phyloP scores from a whole-genome alignment of 2,329 filamentous ascomycete genomes.

The Rhytidhysteron rufulum region DNA sequence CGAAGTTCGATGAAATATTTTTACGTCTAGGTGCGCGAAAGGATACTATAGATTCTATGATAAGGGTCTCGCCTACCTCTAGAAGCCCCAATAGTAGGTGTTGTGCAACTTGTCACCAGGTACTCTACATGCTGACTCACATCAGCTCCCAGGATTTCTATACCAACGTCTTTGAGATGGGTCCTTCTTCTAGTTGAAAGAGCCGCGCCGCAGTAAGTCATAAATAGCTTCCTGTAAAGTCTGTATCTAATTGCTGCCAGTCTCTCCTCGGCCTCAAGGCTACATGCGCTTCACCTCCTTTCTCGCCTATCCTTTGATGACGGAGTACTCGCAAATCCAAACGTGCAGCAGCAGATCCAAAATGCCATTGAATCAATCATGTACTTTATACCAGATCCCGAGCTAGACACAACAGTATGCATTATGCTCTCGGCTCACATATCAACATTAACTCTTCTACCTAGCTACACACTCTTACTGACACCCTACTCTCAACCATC shows the following conservation, averaged over 20 bases:
- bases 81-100: conserved; percentile 9
- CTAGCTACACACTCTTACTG: conserved; percentile 23
- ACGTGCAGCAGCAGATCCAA: conserved; percentile 21
- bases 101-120: not conserved
- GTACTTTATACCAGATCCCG: conserved; percentile 20
- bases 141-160: conserved; percentile 7
- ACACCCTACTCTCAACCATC: conserved; percentile 33
- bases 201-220: conserved; percentile 24
- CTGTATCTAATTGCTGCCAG: no score
- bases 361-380: conserved; percentile 29
- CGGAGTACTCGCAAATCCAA: conserved; percentile 19
- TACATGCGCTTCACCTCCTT: conserved; percentile 21
- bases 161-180: conserved; percentile 21
- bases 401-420: conserved; percentile 11
- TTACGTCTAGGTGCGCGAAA: conserved; percentile 53
- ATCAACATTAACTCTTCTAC: conserved; percentile 13
- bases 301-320: conserved; percentile 29
- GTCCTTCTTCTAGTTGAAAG: conserved; percentile 19
- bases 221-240: no score
- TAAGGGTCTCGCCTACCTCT: conserved; percentile 6
- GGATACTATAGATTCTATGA: conserved; percentile 1
- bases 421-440: conserved; percentile 15
- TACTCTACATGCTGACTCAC: not conserved
- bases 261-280: conserved; percentile 17
- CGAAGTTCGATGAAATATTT: conserved; percentile 52